Conservation (phyloP, 2,329 filamentous ascomycete species). For the Hypoxylon sp. region DNA sequence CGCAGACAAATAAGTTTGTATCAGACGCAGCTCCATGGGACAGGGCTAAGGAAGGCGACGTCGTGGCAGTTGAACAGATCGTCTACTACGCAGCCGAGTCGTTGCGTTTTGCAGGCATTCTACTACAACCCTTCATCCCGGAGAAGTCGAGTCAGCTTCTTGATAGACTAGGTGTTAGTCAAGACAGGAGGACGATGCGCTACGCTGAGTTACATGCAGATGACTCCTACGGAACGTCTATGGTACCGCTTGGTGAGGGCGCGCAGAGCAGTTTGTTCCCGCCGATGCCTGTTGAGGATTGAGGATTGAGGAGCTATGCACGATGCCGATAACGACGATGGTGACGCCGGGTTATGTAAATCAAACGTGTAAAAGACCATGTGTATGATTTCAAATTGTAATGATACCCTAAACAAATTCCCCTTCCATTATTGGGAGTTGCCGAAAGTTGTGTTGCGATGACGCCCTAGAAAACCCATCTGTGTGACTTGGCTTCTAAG, state of each 20-base stretch:
- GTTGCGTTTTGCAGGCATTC: slow-evolving; percentile 83
- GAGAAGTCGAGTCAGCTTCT: slow-evolving; percentile 79
- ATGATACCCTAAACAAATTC: slow-evolving; percentile 17
- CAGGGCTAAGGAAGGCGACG: slow-evolving; percentile 59
- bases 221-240: slow-evolving; percentile 73
- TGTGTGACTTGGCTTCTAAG: not conserved
- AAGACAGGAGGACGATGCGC: slow-evolving; percentile 72
- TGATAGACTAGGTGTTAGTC: slow-evolving; percentile 80
- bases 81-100: slow-evolving; percentile 83
- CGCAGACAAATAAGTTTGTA: slow-evolving; percentile 77
- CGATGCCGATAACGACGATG: not conserved
- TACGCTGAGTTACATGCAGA: slow-evolving; percentile 76
- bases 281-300: slow-evolving; percentile 61
- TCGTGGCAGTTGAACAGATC: slow-evolving; percentile 65
- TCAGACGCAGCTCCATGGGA: slow-evolving; percentile 78
- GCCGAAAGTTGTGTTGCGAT: not conserved
- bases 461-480: not conserved
- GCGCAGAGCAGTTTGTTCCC: slow-evolving; percentile 67
- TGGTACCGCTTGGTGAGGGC: slow-evolving; percentile 54
- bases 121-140: slow-evolving; percentile 94
- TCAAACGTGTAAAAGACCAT: not conserved
- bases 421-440: slow-evolving; percentile 1
- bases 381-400: not conserved
- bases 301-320: slow-evolving; percentile 28
- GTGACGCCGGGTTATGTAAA: not conserved